Conservation (phyloP, 305 asterid species). For the Euphrasia arctica region DNA sequence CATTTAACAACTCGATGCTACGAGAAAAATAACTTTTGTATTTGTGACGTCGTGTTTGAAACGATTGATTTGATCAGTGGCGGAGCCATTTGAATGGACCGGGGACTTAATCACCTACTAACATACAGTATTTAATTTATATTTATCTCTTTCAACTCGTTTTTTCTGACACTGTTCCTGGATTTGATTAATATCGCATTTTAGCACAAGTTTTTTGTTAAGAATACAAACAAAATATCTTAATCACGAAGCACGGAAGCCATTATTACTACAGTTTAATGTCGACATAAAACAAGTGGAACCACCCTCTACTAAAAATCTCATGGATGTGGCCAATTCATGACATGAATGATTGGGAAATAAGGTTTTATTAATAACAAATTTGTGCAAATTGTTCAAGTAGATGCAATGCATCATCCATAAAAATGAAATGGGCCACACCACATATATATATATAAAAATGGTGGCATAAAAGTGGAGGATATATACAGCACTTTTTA, state of each 20-base stretch:
- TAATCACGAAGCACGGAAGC: background rate
- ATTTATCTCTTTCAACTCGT: no score
- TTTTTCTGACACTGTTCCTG: no score
- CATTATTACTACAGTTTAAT: constrained; percentile 5
- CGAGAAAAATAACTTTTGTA: no score
- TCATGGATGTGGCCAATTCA: constrained; percentile 77
- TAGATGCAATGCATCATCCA: constrained; percentile 56
- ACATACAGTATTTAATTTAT: no score
- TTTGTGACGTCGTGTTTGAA: no score
- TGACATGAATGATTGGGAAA: constrained; percentile 49
- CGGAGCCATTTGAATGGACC: no score
- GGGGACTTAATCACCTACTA: no score
- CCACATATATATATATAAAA: background rate
- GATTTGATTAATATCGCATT: no score
- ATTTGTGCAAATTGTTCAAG: constrained; percentile 1
- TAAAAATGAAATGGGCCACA: constrained; percentile 41
- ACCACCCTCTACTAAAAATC: constrained; percentile 41
- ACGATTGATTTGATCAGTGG: background rate
- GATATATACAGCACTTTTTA: constrained; percentile 31
- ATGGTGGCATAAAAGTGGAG: constrained; percentile 35
- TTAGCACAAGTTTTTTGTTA: no score
- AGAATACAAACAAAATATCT: no score
- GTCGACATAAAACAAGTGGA: constrained; percentile 35
- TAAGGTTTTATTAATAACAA: constrained; percentile 17
- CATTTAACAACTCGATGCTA: background rate